Conservation (phyloP, 164 flowering plant species). For the Tinospora cordifolia region DNA sequence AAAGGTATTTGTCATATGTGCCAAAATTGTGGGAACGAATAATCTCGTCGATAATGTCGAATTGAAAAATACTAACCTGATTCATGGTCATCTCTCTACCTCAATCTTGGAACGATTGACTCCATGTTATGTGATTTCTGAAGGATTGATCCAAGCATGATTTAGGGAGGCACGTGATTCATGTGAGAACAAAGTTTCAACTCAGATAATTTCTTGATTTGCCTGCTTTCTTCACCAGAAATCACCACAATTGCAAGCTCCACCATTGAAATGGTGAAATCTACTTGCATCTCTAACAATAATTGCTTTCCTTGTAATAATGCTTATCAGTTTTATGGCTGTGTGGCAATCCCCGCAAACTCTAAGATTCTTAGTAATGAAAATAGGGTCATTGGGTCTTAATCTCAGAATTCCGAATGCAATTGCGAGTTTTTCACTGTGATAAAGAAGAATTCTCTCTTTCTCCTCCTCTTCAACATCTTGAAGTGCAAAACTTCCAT, state of each 20-base stretch:
- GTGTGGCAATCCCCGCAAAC: conserved; percentile 49
- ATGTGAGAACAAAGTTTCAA: background rate
- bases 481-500: conserved; percentile 36
- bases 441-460: conserved; percentile 35
- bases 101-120: background rate
- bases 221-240: conserved; percentile 38
- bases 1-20: background rate
- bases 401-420: conserved; percentile 33
- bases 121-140: background rate
- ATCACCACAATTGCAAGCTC: conserved; percentile 46
- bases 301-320: conserved; percentile 28
- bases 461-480: conserved; percentile 56
- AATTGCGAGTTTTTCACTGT: conserved; percentile 51
- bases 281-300: conserved; percentile 44
- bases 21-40: background rate
- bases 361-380: conserved; percentile 45
- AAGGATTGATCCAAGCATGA: background rate
- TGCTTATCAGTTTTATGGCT: conserved; percentile 34
- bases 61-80: background rate
- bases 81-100: background rate
- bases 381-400: conserved; percentile 25
- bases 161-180: background rate
- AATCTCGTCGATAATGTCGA: background rate
- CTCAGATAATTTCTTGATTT: background rate
- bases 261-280: conserved; percentile 47